Base-by-base conservation (phyloP, 805 yeast genomes). In the Helenozyma baotianmanensis region DNA sequence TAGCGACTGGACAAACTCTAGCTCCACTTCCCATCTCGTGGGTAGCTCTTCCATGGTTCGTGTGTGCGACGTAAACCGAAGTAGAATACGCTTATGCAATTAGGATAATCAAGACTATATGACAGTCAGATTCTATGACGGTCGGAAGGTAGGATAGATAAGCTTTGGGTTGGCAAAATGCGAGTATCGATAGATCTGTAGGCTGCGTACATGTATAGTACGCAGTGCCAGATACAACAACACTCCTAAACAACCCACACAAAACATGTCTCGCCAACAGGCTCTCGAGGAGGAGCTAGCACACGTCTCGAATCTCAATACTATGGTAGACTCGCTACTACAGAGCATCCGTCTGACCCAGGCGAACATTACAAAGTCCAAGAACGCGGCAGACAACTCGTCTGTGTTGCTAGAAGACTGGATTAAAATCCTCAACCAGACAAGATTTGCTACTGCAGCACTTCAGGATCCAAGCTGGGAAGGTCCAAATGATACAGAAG, bases 1-100 rank as follows among this genome's bases (percentile, higher is more conserved):
- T 21, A 90, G 68, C 11, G 95, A 81, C 60, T 90, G 97, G 3
- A 90, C 94, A 60, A 90, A 90, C 74, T 84, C 97, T n/a, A 85
- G 68, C 47, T 85, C 95, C 14, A 85, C 76, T 50, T 85, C 95
- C 86, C 90, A 86, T 36, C 95, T 58, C 4, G 83, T 73, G n/a
- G 90, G 88, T n/a, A 76, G 63, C 19, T 44, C 47, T 17, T 45
- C 51, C 43, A 40, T 46, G 12, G 26, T 12, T 27, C 9, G 15
- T 17, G 12, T 6, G 9, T n/a, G n/a, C n/a, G n/a, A n/a, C n/a
- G n/a, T n/a, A n/a, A n/a, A n/a, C n/a, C n/a, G n/a, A n/a, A n/a
- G n/a, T n/a, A n/a, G n/a, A n/a, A n/a, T n/a, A n/a, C n/a, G n/a
- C n/a, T n/a, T n/a, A n/a, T n/a, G n/a, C n/a, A n/a, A n/a, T n/a